phyloP scores from a whole-genome alignment of 78 protist species.

The Emiliania huxleyi region DNA sequence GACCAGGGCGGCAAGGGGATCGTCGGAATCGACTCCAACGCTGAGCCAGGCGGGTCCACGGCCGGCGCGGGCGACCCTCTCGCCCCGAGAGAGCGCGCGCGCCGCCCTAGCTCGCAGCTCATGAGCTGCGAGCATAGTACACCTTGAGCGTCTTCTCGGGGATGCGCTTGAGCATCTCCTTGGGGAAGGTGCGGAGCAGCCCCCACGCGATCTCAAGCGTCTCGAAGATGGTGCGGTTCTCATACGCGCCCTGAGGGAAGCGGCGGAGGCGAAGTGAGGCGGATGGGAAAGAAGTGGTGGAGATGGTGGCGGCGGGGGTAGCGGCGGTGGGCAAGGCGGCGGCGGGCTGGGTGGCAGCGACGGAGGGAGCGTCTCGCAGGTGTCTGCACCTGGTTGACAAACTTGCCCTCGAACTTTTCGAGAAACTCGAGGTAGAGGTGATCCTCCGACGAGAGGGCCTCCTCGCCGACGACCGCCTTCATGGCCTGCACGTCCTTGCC shows the following conservation, averaged over 20 bases:
- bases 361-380: slow-evolving; percentile 48
- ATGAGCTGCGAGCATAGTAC: slow-evolving; percentile 37
- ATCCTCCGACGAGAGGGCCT: slow-evolving; percentile 95
- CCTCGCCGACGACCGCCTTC: slow-evolving; percentile 99
- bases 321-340: too few relatives aligned
- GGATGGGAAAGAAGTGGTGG: neutral
- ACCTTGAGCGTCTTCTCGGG: slow-evolving; percentile 17
- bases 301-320: neutral
- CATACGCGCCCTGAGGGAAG: slow-evolving; percentile 70
- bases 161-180: slow-evolving; percentile 87
- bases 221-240: slow-evolving; percentile 86
- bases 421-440: slow-evolving; percentile 94
- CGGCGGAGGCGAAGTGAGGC: neutral
- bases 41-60: too few relatives aligned
- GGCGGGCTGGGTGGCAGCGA: neutral
- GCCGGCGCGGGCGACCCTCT: too few relatives aligned
- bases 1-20: too few relatives aligned
- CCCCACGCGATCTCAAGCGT: slow-evolving; percentile 98
- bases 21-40: too few relatives aligned
- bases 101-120: too few relatives aligned
- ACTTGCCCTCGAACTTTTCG: slow-evolving; percentile 93
- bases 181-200: slow-evolving; percentile 96
- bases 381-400: too few relatives aligned
- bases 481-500: slow-evolving; percentile 96
- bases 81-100: too few relatives aligned